phyloP scores from a whole-genome alignment of 345 rosid genomes.

The Erucastrum elatum region DNA sequence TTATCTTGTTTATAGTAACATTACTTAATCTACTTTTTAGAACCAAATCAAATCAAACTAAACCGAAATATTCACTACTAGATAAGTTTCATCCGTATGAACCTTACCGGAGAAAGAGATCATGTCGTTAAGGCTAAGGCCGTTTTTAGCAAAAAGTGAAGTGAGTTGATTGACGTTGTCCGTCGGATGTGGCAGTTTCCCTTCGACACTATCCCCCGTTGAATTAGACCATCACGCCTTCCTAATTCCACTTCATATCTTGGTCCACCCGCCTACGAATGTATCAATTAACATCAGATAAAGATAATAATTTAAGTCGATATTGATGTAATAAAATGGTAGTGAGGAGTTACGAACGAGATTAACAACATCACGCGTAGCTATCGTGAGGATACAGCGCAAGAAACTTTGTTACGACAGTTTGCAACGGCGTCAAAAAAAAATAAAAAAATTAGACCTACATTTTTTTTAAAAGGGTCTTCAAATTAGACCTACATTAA shows the following conservation, averaged over 20 bases:
- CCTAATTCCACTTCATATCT: slow-evolving; percentile 43
- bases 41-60: neutral
- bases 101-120: slow-evolving; percentile 43
- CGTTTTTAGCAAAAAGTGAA: slow-evolving; percentile 37
- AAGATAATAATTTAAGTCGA: neutral
- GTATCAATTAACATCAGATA: too few relatives aligned
- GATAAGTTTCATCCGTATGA: neutral
- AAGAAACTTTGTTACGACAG: slow-evolving; percentile 42
- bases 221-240: slow-evolving; percentile 36
- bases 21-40: neutral
- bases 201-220: slow-evolving; percentile 37
- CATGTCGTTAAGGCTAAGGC: slow-evolving; percentile 40
- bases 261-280: slow-evolving; percentile 44
- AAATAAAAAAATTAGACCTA: too few relatives aligned
- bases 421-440: slow-evolving; percentile 26
- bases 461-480: too few relatives aligned
- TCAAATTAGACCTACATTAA: too few relatives aligned
- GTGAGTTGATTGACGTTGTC: slow-evolving; percentile 29
- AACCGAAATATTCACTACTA: neutral
- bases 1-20: neutral
- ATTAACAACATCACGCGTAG: slow-evolving; percentile 44
- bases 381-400: slow-evolving; percentile 43
- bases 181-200: slow-evolving; percentile 35
- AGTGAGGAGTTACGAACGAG: slow-evolving; percentile 29
- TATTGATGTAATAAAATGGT: neutral